Percentiles rank a stretch among this genome's conserved stretches.
These are phyloP conservation scores for Neofusicoccum cordaticola DNA, from an alignment of 2,329 filamentous ascomycete genomes.

Conservation along the genomic window DNA sequence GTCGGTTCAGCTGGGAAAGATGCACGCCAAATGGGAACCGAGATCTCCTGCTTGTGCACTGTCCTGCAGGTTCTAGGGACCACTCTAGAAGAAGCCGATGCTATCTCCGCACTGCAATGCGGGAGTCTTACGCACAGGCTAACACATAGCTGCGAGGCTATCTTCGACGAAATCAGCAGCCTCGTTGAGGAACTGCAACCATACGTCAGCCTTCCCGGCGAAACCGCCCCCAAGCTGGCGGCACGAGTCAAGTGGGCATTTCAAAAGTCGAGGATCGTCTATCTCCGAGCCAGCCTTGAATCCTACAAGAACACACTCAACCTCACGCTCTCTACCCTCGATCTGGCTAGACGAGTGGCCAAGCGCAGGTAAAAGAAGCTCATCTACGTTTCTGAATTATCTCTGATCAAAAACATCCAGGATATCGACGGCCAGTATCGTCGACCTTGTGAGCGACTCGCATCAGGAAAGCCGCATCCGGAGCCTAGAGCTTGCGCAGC, in stretches of 20 bases:
- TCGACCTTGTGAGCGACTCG: neutral
- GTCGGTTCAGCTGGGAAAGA: neutral
- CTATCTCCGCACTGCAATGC: neutral
- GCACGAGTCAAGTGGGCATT: neutral
- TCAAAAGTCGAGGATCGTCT: neutral
- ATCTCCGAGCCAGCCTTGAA: neutral
- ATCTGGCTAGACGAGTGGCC: neutral
- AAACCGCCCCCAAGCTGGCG: neutral
- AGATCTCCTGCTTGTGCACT: neutral
- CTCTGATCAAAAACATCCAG: neutral
- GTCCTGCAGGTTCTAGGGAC: neutral
- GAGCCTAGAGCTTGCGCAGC: neutral
- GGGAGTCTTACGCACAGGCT: neutral
- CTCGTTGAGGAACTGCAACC: neutral
- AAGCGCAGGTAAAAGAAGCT: neutral
- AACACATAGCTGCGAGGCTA: neutral
- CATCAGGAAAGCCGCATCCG: neutral
- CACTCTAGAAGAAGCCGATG: neutral
- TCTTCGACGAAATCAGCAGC: neutral
- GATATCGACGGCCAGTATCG: neutral
- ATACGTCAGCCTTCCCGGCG: neutral
- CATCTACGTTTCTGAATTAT: too few relatives aligned
- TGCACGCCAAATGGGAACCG: neutral
- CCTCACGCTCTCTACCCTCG: neutral
- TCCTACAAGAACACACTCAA: neutral